Conservation (phyloP, 192 early-diverging fungal species). For the Irineochytrium annulatum region DNA sequence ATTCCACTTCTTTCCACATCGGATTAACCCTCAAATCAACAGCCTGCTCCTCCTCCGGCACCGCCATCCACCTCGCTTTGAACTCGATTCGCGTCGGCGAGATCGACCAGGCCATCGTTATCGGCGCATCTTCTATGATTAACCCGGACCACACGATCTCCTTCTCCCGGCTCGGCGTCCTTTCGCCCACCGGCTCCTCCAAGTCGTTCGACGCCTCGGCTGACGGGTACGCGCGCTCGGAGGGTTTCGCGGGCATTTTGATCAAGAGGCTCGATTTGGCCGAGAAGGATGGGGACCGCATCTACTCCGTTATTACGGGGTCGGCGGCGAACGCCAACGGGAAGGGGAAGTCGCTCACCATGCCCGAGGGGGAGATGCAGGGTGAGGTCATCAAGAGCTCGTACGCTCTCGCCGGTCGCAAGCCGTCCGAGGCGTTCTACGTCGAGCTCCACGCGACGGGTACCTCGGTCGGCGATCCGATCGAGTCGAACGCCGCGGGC, state of each 20-base stretch:
- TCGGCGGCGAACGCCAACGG: constrained; percentile 33
- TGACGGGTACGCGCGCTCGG: constrained; percentile 35
- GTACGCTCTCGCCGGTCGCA: constrained; percentile 11
- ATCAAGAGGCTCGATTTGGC: constrained; percentile 32
- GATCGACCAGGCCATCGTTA: constrained; percentile 31
- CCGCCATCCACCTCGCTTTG: constrained; percentile 27
- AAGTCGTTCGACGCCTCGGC: constrained; percentile 31
- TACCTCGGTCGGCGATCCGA: constrained; percentile 33
- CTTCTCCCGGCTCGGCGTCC: constrained; percentile 23
- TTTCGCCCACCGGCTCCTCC: constrained; percentile 29
- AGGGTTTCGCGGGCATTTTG: constrained; percentile 30
- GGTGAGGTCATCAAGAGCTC: constrained; percentile 10
- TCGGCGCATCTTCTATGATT: constrained; percentile 14
- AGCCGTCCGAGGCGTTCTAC: constrained; percentile 26
- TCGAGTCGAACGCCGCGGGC: constrained; percentile 30
- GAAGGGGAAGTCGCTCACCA: constrained; percentile 19
- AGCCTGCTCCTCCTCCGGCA: constrained; percentile 33
- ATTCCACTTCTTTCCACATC: neutral
- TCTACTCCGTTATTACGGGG: constrained; percentile 33
- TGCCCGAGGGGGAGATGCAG: constrained; percentile 26
- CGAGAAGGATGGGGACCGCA: constrained; percentile 26
- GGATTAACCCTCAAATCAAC: too few species aligned
- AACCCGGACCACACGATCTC: constrained; percentile 15
- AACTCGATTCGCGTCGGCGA: constrained; percentile 27
- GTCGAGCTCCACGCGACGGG: constrained; percentile 35